A percentile compares a stretch with the other conserved stretches of the same genome.
Conservation (phyloP, 345 rosid species). For the Salix suchowensis region DNA sequence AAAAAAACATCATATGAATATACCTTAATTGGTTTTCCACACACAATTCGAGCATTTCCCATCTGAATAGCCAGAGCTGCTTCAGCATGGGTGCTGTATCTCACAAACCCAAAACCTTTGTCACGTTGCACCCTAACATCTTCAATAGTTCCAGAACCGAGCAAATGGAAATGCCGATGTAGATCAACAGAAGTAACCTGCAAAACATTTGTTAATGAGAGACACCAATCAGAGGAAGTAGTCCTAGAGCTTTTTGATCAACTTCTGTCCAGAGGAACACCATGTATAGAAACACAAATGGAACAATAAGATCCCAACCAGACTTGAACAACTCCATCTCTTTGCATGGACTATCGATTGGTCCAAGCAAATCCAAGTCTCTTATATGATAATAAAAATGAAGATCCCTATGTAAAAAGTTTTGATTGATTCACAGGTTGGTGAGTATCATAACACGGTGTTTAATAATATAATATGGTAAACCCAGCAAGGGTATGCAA, state of each 20-base stretch:
- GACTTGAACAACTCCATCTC: background rate
- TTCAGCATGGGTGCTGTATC: constrained; percentile 83
- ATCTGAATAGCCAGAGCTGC: constrained; percentile 86
- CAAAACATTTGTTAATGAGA: background rate
- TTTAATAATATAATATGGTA: too few species aligned
- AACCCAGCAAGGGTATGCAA: too few species aligned
- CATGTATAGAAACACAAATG: background rate
- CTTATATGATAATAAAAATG: background rate
- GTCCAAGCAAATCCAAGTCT: background rate
- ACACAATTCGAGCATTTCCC: constrained; percentile 67
- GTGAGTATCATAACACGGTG: background rate
- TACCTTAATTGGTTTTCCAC: constrained; percentile 88
- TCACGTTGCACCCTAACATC: constrained; percentile 92
- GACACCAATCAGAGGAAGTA: background rate
- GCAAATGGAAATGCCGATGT: constrained; percentile 79
- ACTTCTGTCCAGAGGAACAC: background rate
- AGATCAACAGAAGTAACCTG: constrained; percentile 45
- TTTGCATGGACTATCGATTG: background rate
- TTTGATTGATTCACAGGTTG: background rate
- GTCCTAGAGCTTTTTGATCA: background rate
- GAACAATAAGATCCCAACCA: background rate
- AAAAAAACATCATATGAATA: background rate
- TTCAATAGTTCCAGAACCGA: constrained; percentile 86
- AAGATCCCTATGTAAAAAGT: background rate
- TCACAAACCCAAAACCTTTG: constrained; percentile 95